Conservation (phyloP, 805 yeast genomes). For the Lachancea waltii region DNA sequence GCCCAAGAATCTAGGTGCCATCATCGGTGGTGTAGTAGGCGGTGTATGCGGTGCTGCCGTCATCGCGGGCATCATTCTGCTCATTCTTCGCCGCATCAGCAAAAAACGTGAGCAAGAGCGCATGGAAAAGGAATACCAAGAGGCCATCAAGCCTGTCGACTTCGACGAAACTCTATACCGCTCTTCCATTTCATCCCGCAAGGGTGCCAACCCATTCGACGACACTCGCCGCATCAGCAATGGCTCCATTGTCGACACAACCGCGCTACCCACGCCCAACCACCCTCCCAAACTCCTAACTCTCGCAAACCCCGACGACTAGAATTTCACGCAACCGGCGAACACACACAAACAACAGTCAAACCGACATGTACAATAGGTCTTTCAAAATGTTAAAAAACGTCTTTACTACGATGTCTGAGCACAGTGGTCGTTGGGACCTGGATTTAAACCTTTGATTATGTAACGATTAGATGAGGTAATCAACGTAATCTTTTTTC, state of each 20-base stretch:
- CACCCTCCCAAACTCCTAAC: conserved; percentile 58
- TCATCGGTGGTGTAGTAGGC: conserved; percentile 59
- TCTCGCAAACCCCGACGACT: conserved; percentile 82
- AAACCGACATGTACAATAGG: background rate
- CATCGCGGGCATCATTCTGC: conserved; percentile 36
- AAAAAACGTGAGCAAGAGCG: conserved; percentile 40
- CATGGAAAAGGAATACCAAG: conserved; percentile 52
- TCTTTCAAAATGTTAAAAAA: background rate
- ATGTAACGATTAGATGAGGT: too few relatives aligned
- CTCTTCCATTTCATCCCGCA: conserved; percentile 15
- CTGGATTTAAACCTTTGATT: too few relatives aligned
- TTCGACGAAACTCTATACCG: conserved; percentile 27
- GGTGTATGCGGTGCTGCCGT: conserved; percentile 43
- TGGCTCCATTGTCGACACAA: conserved; percentile 81
- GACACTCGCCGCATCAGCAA: conserved; percentile 80
- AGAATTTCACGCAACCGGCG: too few relatives aligned
- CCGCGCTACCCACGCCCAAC: conserved; percentile 58
- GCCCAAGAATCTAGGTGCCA: conserved; percentile 41
- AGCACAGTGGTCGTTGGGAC: too few relatives aligned
- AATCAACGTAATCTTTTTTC: too few relatives aligned
- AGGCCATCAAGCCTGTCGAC: conserved; percentile 45
- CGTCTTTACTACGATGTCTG: too few relatives aligned
- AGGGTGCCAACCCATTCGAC: conserved; percentile 36
- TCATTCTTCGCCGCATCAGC: conserved; percentile 34
- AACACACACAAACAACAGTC: too few relatives aligned